Evolutionary conservation across 78 protist genomes (phyloP), one percentile per base, ranked within the genome.

Genomic region (Carpediemonas membranifera): DNA sequence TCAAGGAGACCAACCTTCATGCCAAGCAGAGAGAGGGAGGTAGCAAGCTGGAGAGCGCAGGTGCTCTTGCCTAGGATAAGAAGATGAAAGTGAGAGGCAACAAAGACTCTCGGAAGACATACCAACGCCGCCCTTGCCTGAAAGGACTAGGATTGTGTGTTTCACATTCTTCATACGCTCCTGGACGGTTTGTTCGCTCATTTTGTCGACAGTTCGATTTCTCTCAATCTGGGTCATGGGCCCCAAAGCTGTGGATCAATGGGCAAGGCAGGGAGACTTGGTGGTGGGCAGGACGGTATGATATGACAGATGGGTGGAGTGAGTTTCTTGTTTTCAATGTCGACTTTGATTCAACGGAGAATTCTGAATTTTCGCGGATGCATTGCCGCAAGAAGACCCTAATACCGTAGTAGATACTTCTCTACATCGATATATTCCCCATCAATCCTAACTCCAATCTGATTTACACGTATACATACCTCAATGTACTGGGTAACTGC

Each of bases 81-180:
- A 51, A 21, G 55, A 24, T 51, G 21, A 21, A 51, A 51, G 21
- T 24, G 21, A 51, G n/a, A n/a, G n/a, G n/a, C n/a, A n/a, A n/a
- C n/a, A n/a, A n/a, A n/a, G n/a, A n/a, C n/a, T n/a, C n/a, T 51
- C 21, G 55, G 21, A 51, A 51, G 21, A 24, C 21, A 21, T 24
- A 24, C 21, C 21, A 0, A 94, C 98, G 28, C 98, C 98, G 25
- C 98, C 98, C 43, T 95, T 95, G n/a, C 98, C 97, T 0, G 90
- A 80, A 74, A 95, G 76, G 34, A 95, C 91, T 24, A 93, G 85
- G 21, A 95, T 24, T 16, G 52, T 82, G 71, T 86, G 44, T 55
- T 81, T 69, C 25, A 86, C 39, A 24, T 21, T 36, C 3, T 2
- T 1, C 31, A 74, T 50, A 15, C 63, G n/a, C 2, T 54, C 66